Conservation (phyloP, 495 filamentous ascomycete genomes). For the Cryomyces minteri region DNA sequence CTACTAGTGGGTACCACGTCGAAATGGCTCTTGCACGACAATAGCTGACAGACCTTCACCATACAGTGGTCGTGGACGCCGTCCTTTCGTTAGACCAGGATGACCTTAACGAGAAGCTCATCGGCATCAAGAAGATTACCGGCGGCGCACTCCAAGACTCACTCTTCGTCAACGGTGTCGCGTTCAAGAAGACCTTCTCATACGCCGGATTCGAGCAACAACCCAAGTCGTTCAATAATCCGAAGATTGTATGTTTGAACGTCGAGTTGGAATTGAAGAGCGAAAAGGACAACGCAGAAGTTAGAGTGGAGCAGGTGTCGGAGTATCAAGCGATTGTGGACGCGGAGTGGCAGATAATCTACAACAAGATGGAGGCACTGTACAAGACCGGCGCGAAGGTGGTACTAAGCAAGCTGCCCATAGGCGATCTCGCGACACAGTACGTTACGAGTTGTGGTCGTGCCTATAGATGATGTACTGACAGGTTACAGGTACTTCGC, state of each 20-base stretch:
- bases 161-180: slow-evolving; percentile 92
- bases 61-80: slow-evolving; percentile 80
- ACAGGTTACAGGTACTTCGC: slow-evolving; percentile 41
- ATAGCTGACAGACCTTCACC: slow-evolving; percentile 14
- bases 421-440: slow-evolving; percentile 94
- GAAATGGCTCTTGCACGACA: not conserved
- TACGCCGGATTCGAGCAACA: slow-evolving; percentile 99
- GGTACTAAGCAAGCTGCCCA: slow-evolving; percentile 89
- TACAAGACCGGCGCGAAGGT: slow-evolving; percentile 91
- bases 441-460: slow-evolving; percentile 8
- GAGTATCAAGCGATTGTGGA: slow-evolving; percentile 99
- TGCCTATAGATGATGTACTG: too few species aligned
- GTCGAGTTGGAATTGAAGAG: slow-evolving; percentile 95
- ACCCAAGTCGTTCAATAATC: slow-evolving; percentile 84
- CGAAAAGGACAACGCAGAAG: slow-evolving; percentile 98
- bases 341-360: slow-evolving; percentile 99
- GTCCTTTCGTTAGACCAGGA: slow-evolving; percentile 94
- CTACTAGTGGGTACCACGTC: slow-evolving; percentile 52
- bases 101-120: slow-evolving; percentile 93
- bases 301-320: slow-evolving; percentile 92
- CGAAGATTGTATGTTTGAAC: slow-evolving; percentile 90
- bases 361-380: slow-evolving; percentile 90
- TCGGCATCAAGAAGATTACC: slow-evolving; percentile 93
- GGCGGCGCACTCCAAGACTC: slow-evolving; percentile 94
- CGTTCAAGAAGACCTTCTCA: slow-evolving; percentile 99